Conservation (phyloP, 1,139 yeast species). For the Candida frijolesensis region DNA sequence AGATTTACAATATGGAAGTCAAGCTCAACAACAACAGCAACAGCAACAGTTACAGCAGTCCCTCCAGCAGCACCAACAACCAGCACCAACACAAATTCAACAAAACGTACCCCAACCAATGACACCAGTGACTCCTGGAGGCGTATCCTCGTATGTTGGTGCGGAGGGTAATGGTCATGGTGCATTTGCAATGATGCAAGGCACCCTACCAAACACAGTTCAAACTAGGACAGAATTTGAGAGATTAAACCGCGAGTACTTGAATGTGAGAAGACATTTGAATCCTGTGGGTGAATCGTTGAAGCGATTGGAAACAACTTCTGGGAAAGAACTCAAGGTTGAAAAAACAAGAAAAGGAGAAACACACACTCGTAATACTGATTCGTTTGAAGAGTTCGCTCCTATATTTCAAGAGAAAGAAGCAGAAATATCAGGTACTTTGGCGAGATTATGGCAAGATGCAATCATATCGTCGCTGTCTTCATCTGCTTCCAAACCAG, state of each 20-base stretch:
- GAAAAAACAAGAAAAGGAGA: constrained; percentile 22
- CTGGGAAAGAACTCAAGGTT: constrained; percentile 24
- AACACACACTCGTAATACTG: constrained; percentile 15
- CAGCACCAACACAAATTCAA: neutral
- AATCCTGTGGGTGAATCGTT: constrained; percentile 72
- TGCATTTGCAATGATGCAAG: constrained; percentile 34
- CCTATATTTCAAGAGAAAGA: constrained; percentile 36
- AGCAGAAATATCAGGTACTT: constrained; percentile 26
- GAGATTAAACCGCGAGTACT: constrained; percentile 70
- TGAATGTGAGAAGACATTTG: constrained; percentile 65
- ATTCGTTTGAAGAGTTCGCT: constrained; percentile 39
- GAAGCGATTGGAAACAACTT: constrained; percentile 40
- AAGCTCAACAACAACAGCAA: constrained; percentile 1
- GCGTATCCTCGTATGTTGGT: neutral
- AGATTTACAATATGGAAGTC: constrained; percentile 17
- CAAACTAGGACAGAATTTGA: constrained; percentile 77
- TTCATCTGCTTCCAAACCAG: constrained; percentile 6
- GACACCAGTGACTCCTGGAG: constrained; percentile 11
- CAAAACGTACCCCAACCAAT: constrained; percentile 6
- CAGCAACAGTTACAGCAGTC: constrained; percentile 10
- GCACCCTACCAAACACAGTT: constrained; percentile 47
- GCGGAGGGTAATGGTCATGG: constrained; percentile 20
- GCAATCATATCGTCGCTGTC: constrained; percentile 31
- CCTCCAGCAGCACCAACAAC: constrained; percentile 5
- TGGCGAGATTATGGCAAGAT: constrained; percentile 46